Evolutionary conservation across 768 basidiomycete genomes (phyloP).

Genomic region (Podaxis carcinomalis): DNA sequence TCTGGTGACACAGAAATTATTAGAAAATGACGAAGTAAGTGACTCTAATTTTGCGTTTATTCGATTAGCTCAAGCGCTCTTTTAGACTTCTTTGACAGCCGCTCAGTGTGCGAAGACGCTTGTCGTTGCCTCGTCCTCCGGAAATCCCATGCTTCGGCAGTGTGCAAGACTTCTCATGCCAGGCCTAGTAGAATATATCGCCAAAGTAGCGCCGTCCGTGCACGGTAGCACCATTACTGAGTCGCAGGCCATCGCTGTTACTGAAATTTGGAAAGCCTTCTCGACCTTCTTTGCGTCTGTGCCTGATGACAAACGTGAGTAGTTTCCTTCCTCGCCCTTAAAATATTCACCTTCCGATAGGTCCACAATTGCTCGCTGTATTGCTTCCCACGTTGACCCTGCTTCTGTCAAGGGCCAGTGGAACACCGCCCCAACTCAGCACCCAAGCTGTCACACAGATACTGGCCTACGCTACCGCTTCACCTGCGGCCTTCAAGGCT

Average conservation of each 20-base stretch:
- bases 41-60: neutral
- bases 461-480: slow-evolving; percentile 63
- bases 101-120: slow-evolving; percentile 89
- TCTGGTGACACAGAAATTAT: slow-evolving; percentile 75
- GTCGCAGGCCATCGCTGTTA: slow-evolving; percentile 54
- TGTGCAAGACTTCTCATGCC: slow-evolving; percentile 74
- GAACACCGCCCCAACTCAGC: slow-evolving; percentile 44
- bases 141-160: slow-evolving; percentile 63
- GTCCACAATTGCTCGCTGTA: slow-evolving; percentile 62
- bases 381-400: slow-evolving; percentile 74
- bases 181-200: slow-evolving; percentile 75
- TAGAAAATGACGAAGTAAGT: slow-evolving; percentile 64
- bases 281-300: slow-evolving; percentile 55
- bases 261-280: slow-evolving; percentile 83
- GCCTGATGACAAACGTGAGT: slow-evolving; percentile 60
- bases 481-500: slow-evolving; percentile 80
- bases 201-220: slow-evolving; percentile 59
- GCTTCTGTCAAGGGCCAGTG: slow-evolving; percentile 44
- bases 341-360: slow-evolving; percentile 29
- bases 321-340: neutral
- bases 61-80: neutral
- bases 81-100: slow-evolving; percentile 76
- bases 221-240: slow-evolving; percentile 55
- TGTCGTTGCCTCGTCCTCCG: slow-evolving; percentile 63
- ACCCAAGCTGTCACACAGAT: slow-evolving; percentile 62